Evolutionary conservation across 2,329 filamentous ascomycete species (phyloP).

Genomic region (Drechslera avenae): DNA sequence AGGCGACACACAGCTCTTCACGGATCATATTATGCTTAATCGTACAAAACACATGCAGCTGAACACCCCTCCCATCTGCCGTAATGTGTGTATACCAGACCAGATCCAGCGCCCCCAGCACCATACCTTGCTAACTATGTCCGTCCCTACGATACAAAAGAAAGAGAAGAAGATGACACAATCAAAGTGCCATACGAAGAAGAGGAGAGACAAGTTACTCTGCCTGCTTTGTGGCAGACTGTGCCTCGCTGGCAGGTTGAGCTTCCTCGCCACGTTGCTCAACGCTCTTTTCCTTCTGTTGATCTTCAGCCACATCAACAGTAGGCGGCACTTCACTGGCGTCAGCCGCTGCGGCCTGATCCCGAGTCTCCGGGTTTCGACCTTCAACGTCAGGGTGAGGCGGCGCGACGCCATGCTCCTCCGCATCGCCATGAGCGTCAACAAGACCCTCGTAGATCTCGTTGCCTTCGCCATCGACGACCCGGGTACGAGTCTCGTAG

Average conservation of each 20-base stretch:
- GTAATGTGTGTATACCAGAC: slow-evolving; percentile 4
- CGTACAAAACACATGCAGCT: slow-evolving; percentile 9
- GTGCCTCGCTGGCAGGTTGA: slow-evolving; percentile 47
- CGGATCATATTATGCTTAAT: slow-evolving; percentile 13
- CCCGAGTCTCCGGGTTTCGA: slow-evolving; percentile 61
- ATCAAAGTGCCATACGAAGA: slow-evolving; percentile 2
- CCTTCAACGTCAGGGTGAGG: slow-evolving; percentile 64
- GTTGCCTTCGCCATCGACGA: slow-evolving; percentile 80
- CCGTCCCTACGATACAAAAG: slow-evolving; percentile 22
- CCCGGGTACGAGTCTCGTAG: slow-evolving; percentile 90
- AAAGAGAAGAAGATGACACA: slow-evolving; percentile 3
- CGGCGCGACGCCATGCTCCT: slow-evolving; percentile 51
- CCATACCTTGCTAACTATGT: slow-evolving; percentile 17
- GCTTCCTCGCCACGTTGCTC: slow-evolving; percentile 43
- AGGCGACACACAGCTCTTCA: too few relatives aligned
- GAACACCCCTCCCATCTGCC: slow-evolving; percentile 4
- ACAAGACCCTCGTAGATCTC: slow-evolving; percentile 64
- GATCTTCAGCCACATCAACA: slow-evolving; percentile 49
- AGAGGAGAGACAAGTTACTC: slow-evolving; percentile 18
- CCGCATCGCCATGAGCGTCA: slow-evolving; percentile 39
- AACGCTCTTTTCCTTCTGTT: slow-evolving; percentile 53
- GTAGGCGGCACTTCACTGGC: slow-evolving; percentile 50
- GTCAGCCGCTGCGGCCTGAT: slow-evolving; percentile 47
- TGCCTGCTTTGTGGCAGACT: slow-evolving; percentile 39
- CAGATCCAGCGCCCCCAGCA: slow-evolving; percentile 17